A percentile compares a stretch with the other conserved stretches of the same genome.
phyloP scores from a whole-genome alignment of 2,329 filamentous ascomycete species.

The Massarina eburnea region DNA sequence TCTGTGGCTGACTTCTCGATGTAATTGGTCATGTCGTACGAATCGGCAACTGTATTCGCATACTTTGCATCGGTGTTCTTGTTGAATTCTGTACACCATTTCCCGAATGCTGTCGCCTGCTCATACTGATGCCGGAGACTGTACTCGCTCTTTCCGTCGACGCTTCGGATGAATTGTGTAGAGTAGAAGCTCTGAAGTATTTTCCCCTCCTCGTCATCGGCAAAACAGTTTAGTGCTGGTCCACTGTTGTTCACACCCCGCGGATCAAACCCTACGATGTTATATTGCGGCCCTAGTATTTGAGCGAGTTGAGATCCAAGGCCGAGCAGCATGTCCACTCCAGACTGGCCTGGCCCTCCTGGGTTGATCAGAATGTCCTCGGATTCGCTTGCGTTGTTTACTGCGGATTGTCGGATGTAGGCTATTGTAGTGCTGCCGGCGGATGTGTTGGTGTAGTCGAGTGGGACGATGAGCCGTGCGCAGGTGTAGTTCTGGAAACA shows the following conservation, averaged over 20 bases:
- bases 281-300: slow-evolving; percentile 32
- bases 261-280: slow-evolving; percentile 47
- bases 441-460: slow-evolving; percentile 34
- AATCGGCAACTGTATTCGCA: slow-evolving; percentile 17
- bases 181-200: not conserved
- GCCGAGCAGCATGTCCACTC: slow-evolving; percentile 37
- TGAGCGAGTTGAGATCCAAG: not conserved
- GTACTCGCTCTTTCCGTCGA: not conserved
- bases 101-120: slow-evolving; percentile 5
- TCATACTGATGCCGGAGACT: not conserved
- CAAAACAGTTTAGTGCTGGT: slow-evolving; percentile 35
- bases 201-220: not conserved
- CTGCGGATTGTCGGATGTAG: slow-evolving; percentile 43
- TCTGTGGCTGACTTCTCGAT: slow-evolving; percentile 11
- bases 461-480: slow-evolving; percentile 51
- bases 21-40: slow-evolving; percentile 15
- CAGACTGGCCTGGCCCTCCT: slow-evolving; percentile 50
- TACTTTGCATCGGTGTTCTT: slow-evolving; percentile 15
- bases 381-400: slow-evolving; percentile 31
- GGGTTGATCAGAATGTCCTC: slow-evolving; percentile 54
- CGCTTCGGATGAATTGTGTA: not conserved
- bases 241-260: slow-evolving; percentile 43
- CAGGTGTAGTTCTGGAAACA: slow-evolving; percentile 53
- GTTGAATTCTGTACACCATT: slow-evolving; percentile 16
- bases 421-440: slow-evolving; percentile 44